Evolutionary conservation across 768 basidiomycete species (phyloP), one percentile per base, ranked within the genome.

Genomic region (Phylloporus arenicola): DNA sequence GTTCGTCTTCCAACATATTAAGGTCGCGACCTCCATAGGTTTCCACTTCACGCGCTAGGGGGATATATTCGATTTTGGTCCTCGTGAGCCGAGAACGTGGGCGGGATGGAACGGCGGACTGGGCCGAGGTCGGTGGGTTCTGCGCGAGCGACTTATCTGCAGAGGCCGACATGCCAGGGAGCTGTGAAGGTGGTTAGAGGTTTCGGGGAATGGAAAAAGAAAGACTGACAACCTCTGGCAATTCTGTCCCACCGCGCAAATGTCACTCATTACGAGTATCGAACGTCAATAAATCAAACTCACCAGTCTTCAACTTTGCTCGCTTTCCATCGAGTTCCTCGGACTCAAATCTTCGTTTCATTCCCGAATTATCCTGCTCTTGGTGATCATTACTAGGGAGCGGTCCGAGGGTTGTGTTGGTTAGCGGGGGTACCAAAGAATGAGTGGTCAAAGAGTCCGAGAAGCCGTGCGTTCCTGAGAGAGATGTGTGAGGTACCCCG

Each of bases 61-160:
- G 93, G 27, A 87, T 74, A 65, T 94, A 96, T 70, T 92, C 88
- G 56, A 96, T 86, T 70, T 88, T 93, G 56, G 87, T 83, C 51
- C 86, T 79, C 30, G 81, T 75, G 47, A 79, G 70, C 64, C 77
- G 80, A 47, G 72, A 69, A 44, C 72, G 76, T 30, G 75, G 59
- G 53, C 72, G 71, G 38, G 67, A 60, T 13, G 73, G 57, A 39
- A 49, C 56, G 38, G 68, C 55, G 40, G 66, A 58, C 25, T 72
- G 62, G 34, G 45, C 57, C 29, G 70, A 60, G 38, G 65, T 58
- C 31, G 68, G 61, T 48, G 59, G 37, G 12, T 56, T 62, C 31
- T 56, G 55, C 3, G 64, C 43, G 13, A 48, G 38, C 1, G 59
- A 43, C 29, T 54, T 51, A 24, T 65, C 65, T 20, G 14, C 50